Evolutionary conservation across 2,329 filamentous ascomycete species (phyloP), one percentile per base, ranked within the genome.

Genomic region (Fusarium armeniacum): DNA sequence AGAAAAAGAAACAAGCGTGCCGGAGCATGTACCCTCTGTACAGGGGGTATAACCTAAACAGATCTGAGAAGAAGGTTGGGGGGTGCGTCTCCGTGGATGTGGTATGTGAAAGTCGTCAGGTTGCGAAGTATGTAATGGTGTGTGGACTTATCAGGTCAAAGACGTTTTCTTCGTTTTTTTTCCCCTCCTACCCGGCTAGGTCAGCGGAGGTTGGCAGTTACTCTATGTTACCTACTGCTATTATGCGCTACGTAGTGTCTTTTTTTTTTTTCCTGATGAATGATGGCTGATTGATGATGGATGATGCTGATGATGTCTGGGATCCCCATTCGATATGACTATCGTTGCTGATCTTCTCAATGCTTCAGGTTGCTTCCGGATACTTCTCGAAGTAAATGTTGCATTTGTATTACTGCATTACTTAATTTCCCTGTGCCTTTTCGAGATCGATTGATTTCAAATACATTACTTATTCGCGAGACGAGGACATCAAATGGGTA

Each of bases 121-220:
- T 62, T 51, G 50, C 60, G 44, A 55, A 55, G 45, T 20, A 20
- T 20, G 20, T 57, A 50, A 62, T 67, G 51, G 56, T 53, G 65
- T 65, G 51, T 49, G 57, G 41, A 62, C 46, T 50, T 61, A 44
- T 62, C 67, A 69, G 62, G 64, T 53, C 53, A 60, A 54, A 52
- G 67, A 60, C 59, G 68, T 69, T 71, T 67, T 71, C 52, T 61
- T 64, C 59, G 10, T 28, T 62, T 69, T 58, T 67, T 58, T 67
- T 35, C 26, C 20, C 18, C 32, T 41, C 18, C 49, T 36, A 35
- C 32, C 30, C 24, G 46, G 35, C 59, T 65, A 58, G 59, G 58
- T 65, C 67, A 67, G 62, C 62, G 53, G 66, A 61, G 55, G 47
- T 64, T 54, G 44, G 51, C 43, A 52, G 52, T 36, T 33, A 36